phyloP scores from a whole-genome alignment of 768 basidiomycete species.

The Pholiota molesta region DNA sequence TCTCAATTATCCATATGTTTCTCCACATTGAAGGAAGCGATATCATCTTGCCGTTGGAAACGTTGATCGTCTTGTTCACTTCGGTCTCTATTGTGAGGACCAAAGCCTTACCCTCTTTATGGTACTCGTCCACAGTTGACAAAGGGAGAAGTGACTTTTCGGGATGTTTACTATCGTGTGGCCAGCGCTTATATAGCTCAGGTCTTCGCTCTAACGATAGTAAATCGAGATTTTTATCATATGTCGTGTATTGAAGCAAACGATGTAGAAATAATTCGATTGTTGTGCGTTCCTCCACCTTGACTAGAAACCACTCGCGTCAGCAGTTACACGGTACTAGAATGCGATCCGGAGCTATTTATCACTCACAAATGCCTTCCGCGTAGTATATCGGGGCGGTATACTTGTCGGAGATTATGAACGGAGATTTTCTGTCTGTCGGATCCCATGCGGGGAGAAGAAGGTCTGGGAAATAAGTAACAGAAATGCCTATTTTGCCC shows the following conservation, averaged over 20 bases:
- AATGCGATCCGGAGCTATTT: background rate
- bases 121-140: background rate
- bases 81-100: background rate
- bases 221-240: background rate
- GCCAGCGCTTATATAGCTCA: background rate
- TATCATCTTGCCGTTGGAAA: background rate
- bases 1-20: background rate
- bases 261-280: background rate
- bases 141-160: background rate
- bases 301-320: background rate
- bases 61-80: background rate
- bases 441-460: background rate
- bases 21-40: background rate
- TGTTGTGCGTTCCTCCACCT: background rate
- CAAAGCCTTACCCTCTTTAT: background rate
- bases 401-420: background rate
- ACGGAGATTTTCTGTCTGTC: background rate
- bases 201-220: background rate
- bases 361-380: background rate
- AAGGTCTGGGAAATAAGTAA: background rate
- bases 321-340: no score
- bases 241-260: background rate
- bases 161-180: background rate
- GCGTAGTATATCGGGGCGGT: background rate
- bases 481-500: background rate